These are phyloP conservation scores for Geotrichum macrosporum DNA, from an alignment of 1,139 yeast species.

Conservation along the genomic window DNA sequence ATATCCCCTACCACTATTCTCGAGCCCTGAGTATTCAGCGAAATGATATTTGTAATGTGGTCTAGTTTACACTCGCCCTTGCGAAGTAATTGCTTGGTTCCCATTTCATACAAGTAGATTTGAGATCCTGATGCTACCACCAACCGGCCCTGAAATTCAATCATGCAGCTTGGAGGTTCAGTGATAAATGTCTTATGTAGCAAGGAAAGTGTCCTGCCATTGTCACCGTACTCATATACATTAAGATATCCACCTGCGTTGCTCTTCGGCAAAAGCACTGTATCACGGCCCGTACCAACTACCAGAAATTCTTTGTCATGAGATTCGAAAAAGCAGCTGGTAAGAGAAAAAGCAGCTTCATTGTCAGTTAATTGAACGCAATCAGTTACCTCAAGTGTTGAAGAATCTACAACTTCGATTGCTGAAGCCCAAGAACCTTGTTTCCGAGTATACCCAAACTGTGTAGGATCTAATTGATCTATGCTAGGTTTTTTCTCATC, in stretches of 20 bases:
- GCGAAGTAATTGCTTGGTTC: conserved; percentile 70
- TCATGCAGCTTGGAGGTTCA: conserved; percentile 47
- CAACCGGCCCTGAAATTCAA: conserved; percentile 56
- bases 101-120: conserved; percentile 65
- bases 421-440: conserved; percentile 48
- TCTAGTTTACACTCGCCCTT: conserved; percentile 46
- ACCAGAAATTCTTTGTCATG: conserved; percentile 42
- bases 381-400: conserved; percentile 40
- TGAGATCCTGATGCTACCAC: conserved; percentile 55
- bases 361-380: conserved; percentile 43
- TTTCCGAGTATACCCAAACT: conserved; percentile 42
- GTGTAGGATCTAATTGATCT: conserved; percentile 38
- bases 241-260: conserved; percentile 40
- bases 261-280: conserved; percentile 40
- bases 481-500: conserved; percentile 31
- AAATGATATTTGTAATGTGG: conserved; percentile 46
- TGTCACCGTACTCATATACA: conserved; percentile 44
- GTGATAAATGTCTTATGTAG: conserved; percentile 63
- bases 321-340: conserved; percentile 40
- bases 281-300: conserved; percentile 47
- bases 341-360: conserved; percentile 44
- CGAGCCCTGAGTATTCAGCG: conserved; percentile 51
- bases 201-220: conserved; percentile 43
- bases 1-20: conserved; percentile 68
- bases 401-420: conserved; percentile 48